A percentile compares a stretch with the other conserved stretches of the same genome.
phyloP scores from a whole-genome alignment of 768 basidiomycete species.

The Neoboletus magnificus region DNA sequence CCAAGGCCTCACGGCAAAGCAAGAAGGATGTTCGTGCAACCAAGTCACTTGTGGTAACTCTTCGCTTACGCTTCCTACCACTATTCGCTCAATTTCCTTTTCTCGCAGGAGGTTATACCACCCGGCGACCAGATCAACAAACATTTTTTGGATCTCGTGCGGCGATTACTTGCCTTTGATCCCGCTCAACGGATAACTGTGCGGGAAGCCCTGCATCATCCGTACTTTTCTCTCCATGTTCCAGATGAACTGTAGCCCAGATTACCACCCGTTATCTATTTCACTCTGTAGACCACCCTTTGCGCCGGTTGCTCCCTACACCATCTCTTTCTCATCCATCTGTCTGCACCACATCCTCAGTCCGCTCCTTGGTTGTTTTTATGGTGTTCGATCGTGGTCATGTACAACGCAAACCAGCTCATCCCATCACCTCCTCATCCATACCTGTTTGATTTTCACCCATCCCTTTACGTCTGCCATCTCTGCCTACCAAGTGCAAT shows the following conservation, averaged over 20 bases:
- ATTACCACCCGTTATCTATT: slow-evolving; percentile 34
- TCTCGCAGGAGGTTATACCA: slow-evolving; percentile 74
- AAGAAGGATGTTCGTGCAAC: slow-evolving; percentile 92
- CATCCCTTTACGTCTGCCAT: slow-evolving; percentile 19
- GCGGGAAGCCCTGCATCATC: slow-evolving; percentile 81
- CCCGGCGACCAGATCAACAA: slow-evolving; percentile 69
- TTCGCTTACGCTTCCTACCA: slow-evolving; percentile 21
- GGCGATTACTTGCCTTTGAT: slow-evolving; percentile 85
- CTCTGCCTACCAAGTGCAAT: slow-evolving; percentile 29
- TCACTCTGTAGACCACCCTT: slow-evolving; percentile 33
- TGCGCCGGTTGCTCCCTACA: slow-evolving; percentile 19
- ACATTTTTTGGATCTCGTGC: slow-evolving; percentile 85
- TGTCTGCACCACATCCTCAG: slow-evolving; percentile 21
- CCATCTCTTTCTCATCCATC: slow-evolving; percentile 23
- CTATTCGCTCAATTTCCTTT: slow-evolving; percentile 3
- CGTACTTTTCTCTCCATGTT: slow-evolving; percentile 73
- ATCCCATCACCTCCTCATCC: slow-evolving; percentile 26
- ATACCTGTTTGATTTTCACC: slow-evolving; percentile 28
- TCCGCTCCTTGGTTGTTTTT: slow-evolving; percentile 34
- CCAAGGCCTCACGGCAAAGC: slow-evolving; percentile 84
- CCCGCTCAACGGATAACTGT: slow-evolving; percentile 86
- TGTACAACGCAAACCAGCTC: slow-evolving; percentile 36
- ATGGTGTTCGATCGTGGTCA: slow-evolving; percentile 35
- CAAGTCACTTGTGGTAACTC: slow-evolving; percentile 62
- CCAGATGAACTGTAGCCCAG: slow-evolving; percentile 60